Base-by-base conservation (phyloP, 345 rosid genomes). In the Rhizophora apiculata region DNA sequence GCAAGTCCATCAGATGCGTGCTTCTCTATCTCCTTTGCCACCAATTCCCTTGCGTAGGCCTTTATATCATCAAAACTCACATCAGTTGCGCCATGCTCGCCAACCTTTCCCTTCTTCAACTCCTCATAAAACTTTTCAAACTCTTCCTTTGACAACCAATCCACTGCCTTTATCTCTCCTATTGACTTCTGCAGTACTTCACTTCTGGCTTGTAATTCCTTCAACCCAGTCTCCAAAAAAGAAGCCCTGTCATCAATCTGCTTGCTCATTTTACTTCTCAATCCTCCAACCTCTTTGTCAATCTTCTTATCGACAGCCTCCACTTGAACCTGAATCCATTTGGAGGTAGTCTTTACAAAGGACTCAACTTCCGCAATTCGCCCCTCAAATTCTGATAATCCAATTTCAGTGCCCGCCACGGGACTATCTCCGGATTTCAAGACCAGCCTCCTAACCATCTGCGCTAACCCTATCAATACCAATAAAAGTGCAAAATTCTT, bases 1-100 rank as follows among this genome's bases (percentile, higher is more conserved):
- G 89, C 98, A 64, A 95, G 96, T 46, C 99, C 99, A 86, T 95
- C 98, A 0, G 99, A 87, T 3, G 92, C 94, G 79, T 92, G 99
- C 80, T 87, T 95, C 66, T 85, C 92, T 51, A 95, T 90, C 80
- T 92, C 99, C 77, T 84, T 89, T 83, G 82, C 79, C 36, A 95
- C 88, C 10, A 85, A 58, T 29, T 88, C 94, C 77, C 91, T 86
- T 5, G 98, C 99, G 78, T 87, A 89, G 2, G 82, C 84, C 79
- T 86, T 88, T 32, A 90, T 56, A 48, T 86, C 94, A 80, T 87
- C 92, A 75, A 95, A 82, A 72, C 62, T 85, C 56, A 83, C 73
- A 32, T 79, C 83, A 67, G 64, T 76, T 32, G 60, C 79, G 19
- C 65, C 76, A 46, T 69, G 76, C 49, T 62, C 81, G 16, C 78